A percentile compares a stretch with the other conserved stretches of the same genome.
Evolutionary conservation across 495 filamentous ascomycete species (phyloP).

Genomic region (Trichocladium uniseriatum): DNA sequence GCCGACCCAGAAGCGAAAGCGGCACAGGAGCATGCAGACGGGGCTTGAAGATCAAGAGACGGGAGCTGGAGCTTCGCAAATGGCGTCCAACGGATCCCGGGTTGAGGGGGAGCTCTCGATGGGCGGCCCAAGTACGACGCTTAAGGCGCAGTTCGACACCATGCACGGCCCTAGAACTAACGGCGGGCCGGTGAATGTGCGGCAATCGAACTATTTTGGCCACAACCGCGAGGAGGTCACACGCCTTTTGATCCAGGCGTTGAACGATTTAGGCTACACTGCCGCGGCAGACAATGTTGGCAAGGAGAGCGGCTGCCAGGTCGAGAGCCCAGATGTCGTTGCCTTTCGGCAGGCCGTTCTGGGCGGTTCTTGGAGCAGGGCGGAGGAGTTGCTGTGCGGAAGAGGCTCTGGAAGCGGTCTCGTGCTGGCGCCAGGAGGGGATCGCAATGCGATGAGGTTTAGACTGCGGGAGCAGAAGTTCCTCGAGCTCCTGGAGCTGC

Average conservation of each 20-base stretch:
- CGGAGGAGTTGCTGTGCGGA: conserved; percentile 70
- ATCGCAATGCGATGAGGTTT: conserved; percentile 49
- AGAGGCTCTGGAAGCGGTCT: conserved; percentile 37
- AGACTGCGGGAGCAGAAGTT: conserved; percentile 89
- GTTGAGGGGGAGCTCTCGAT: conserved; percentile 14
- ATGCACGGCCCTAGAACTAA: conserved; percentile 34
- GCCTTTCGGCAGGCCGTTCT: conserved; percentile 76
- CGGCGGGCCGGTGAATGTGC: conserved; percentile 15
- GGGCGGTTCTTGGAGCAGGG: conserved; percentile 72
- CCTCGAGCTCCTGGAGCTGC: conserved; percentile 74
- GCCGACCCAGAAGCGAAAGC: conserved; percentile 16
- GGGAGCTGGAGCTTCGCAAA: conserved; percentile 29
- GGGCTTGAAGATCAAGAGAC: conserved; percentile 25
- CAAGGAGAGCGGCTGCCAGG: conserved; percentile 75
- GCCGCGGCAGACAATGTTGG: conserved; percentile 62
- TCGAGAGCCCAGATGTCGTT: conserved; percentile 79
- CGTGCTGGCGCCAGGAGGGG: conserved; percentile 36
- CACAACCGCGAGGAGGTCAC: conserved; percentile 93
- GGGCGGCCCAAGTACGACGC: conserved; percentile 31
- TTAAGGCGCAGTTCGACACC: conserved; percentile 22
- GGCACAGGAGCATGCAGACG: conserved; percentile 25
- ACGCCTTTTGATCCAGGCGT: conserved; percentile 80
- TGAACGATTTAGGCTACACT: conserved; percentile 79
- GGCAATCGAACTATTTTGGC: conserved; percentile 45
- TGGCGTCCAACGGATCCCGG: conserved; percentile 32